These are phyloP conservation scores for Phyllosticta paracitricarpa DNA, from an alignment of 2,329 filamentous ascomycete genomes.

Conservation along the genomic window DNA sequence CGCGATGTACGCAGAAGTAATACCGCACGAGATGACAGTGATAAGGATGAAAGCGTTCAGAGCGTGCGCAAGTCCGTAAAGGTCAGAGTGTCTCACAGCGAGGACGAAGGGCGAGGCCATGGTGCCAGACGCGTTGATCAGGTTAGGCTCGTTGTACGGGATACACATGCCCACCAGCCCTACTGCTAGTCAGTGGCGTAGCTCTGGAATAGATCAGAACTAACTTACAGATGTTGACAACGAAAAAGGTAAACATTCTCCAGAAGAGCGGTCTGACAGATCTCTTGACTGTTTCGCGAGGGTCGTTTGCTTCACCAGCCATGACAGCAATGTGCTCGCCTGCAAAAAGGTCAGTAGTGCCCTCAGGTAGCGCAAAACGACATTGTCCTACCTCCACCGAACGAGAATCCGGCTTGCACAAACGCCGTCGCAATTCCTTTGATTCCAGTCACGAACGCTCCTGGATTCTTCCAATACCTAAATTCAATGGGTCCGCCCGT, in stretches of 20 bases:
- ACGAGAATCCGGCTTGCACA: conserved; percentile 34
- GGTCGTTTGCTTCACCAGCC: conserved; percentile 55
- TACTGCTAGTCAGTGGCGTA: background rate
- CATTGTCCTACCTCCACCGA: conserved; percentile 2
- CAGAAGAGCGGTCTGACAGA: conserved; percentile 36
- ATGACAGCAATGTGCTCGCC: conserved; percentile 52
- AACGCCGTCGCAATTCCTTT: conserved; percentile 36
- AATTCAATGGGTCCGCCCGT: conserved; percentile 51
- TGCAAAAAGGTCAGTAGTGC: conserved; percentile 34
- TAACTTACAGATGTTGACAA: conserved; percentile 33
- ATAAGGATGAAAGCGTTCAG: conserved; percentile 15
- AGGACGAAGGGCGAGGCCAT: conserved; percentile 50
- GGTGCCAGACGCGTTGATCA: conserved; percentile 35
- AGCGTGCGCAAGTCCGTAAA: conserved; percentile 30
- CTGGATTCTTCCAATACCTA: conserved; percentile 50
- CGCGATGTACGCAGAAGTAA: conserved; percentile 18
- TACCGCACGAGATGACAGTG: conserved; percentile 15
- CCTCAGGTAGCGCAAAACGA: background rate
- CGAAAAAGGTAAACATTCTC: conserved; percentile 35
- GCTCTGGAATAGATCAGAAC: background rate
- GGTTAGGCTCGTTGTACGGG: conserved; percentile 37
- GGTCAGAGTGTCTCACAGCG: conserved; percentile 35
- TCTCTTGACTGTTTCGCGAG: conserved; percentile 56
- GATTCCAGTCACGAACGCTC: conserved; percentile 29
- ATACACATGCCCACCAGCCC: conserved; percentile 47